Conservation (phyloP, 306 rosid genomes). For the Dryas alaskensis region DNA sequence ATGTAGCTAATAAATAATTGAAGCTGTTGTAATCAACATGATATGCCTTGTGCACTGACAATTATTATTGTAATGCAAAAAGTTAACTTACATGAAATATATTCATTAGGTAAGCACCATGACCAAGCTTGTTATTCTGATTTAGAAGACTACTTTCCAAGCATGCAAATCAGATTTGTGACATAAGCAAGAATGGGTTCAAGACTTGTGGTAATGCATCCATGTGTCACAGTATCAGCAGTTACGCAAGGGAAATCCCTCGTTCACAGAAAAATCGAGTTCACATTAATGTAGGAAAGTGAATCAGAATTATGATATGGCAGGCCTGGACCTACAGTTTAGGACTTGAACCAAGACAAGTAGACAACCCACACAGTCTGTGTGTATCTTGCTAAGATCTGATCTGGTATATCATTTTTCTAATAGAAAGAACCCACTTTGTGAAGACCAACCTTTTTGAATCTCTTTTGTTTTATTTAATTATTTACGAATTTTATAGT, state of each 20-base stretch:
- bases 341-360: conserved; percentile 8
- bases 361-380: background rate
- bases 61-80: background rate
- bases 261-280: too few relatives aligned
- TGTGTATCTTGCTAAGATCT: too few relatives aligned
- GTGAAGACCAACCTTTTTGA: background rate
- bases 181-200: background rate
- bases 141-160: background rate
- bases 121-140: background rate
- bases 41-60: background rate
- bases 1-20: background rate
- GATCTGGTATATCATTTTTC: background rate
- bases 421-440: background rate
- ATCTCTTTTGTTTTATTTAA: background rate
- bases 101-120: conserved; percentile 7
- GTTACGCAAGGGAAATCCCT: background rate
- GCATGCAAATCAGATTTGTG: background rate
- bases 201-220: background rate
- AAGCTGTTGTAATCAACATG: background rate
- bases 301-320: too few relatives aligned
- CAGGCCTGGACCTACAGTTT: background rate
- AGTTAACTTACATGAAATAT: conserved; percentile 5
- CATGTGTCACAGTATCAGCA: background rate
- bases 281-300: too few relatives aligned
- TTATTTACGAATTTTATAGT: too few relatives aligned